Evolutionary conservation across 169 alveolate species (phyloP), one percentile per base, ranked within the genome.

Genomic region (Plasmodium berghei): DNA sequence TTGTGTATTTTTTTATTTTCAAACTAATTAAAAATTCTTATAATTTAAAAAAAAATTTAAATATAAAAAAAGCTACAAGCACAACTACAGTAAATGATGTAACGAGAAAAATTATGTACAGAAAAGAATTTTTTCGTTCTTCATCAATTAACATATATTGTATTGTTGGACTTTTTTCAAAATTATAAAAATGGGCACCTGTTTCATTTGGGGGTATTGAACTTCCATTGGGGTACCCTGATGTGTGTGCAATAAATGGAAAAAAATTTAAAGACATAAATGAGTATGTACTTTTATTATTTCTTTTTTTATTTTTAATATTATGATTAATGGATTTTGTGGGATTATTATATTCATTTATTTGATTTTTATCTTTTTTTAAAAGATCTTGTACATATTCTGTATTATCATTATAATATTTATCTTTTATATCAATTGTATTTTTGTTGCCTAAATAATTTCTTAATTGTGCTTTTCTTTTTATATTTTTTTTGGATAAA

Each of bases 91-190:
- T 24, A 49, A 77, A 77, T 18, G 89, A 62, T 4, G 54, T 24
- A 46, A 77, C 77, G 28, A 77, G 18, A 45, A 77, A 77, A 63
- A 46, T 8, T 4, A 77, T 77, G 20, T 63, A 77, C 18, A 52
- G 40, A 59, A 48, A 77, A 16, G 59, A 24, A 45, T 77, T 70
- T 52, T 70, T 66, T 26, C 89, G 55, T 48, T 64, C 89, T 58
- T 77, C 77, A 52, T 54, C 75, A 0, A 62, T 49, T 24, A 77
- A 54, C 77, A 77, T 46, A 52, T 77, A 52, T 63, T 75, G 45
- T 5, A 77, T 45, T 12, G 72, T 62, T 12, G 89, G 89, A 52
- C 89, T 77, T 18, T 77, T 63, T 49, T 77, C 89, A 64, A 64
- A 77, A n/a, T 63, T 64, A 42, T 62, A 77, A 8, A 40, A 16